Evolutionary conservation across 2,329 filamentous ascomycete species (phyloP), one percentile per base, ranked within the genome.

Genomic region (Shiraia bambusicola): DNA sequence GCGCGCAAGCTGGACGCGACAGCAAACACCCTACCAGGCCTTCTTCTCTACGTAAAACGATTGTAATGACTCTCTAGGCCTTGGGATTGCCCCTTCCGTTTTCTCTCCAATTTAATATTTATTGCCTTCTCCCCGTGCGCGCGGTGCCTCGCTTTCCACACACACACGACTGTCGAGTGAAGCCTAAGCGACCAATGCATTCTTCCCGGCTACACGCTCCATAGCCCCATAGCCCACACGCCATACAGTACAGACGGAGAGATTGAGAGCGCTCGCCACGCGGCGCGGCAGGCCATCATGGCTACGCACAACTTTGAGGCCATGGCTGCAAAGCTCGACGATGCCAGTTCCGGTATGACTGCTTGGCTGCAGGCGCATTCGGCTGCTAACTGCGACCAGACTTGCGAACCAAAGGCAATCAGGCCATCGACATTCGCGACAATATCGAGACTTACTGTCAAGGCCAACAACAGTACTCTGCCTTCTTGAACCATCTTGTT

Each of bases 401-500:
- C 74, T 73, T 85, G 44, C 88, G 88, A 73, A 72, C 83, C 44
- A 94, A 91, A 73, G 80, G 87, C 49, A 88, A 89, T 60, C 83
- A 90, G 51, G 89, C 92, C 49, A 83, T 85, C 37, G 86, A 91
- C 53, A 77, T 98, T 60, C 88, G 93, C 66, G 94, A 99, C 72
- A 89, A 81, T 59, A 84, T 97, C 56, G 94, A 98, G 60, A 80
- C 89, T 61, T 95, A 93, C 74, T 89, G 86, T 40, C 82, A 81
- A 60, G 84, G 87, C 38, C 77, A 80, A 40, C 83, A 80, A 40
- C 83, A 83, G 58, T 98, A 97, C 67, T 72, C 81, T 19, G 77
- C 80, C 36, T 97, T 98, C 67, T 78, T 98, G 46, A 82, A 88
- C 63, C 88, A 88, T 70, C 78, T 96, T 60, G 86, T 97, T 74